Percentiles rank a stretch among this genome's conserved stretches.
Evolutionary conservation across 2,329 filamentous ascomycete genomes (phyloP).

Genomic region (Colletotrichum theobromicola): DNA sequence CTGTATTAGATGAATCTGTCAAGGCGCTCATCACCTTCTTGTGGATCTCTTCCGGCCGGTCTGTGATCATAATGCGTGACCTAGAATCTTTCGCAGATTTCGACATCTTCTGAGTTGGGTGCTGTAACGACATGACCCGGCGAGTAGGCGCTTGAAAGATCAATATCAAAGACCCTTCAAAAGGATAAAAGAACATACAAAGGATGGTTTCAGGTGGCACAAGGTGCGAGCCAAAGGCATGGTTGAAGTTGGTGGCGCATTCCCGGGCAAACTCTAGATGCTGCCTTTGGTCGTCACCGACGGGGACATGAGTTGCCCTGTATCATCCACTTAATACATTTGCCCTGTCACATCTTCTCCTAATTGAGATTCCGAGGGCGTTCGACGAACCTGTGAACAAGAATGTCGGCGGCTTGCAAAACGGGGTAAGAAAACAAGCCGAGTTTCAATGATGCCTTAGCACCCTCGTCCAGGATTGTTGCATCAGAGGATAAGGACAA

Average conservation of each 20-base stretch:
- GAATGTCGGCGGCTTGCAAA: constrained; percentile 91
- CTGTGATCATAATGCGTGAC: constrained; percentile 85
- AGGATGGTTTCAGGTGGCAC: constrained; percentile 73
- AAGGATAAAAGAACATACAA: constrained; percentile 51
- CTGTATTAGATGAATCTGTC: constrained; percentile 72
- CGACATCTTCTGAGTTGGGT: constrained; percentile 88
- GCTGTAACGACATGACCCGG: constrained; percentile 86
- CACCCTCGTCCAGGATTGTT: constrained; percentile 61
- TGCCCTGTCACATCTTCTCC: background rate
- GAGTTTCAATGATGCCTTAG: constrained; percentile 72
- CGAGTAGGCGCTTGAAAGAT: constrained; percentile 69
- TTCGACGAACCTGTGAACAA: constrained; percentile 73
- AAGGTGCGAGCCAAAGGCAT: constrained; percentile 69
- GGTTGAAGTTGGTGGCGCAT: constrained; percentile 87
- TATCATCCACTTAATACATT: background rate
- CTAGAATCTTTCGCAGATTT: constrained; percentile 78
- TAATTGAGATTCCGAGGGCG: background rate
- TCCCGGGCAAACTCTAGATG: constrained; percentile 93
- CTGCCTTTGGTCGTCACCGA: constrained; percentile 94
- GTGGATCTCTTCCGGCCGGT: constrained; percentile 66
- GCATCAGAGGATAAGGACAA: constrained; percentile 66
- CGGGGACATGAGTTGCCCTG: constrained; percentile 90
- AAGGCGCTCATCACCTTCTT: constrained; percentile 74
- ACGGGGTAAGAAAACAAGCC: constrained; percentile 97
- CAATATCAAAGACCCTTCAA: background rate